Evolutionary conservation across 2,329 filamentous ascomycete genomes (phyloP).

Genomic region (Helotiales sp.): DNA sequence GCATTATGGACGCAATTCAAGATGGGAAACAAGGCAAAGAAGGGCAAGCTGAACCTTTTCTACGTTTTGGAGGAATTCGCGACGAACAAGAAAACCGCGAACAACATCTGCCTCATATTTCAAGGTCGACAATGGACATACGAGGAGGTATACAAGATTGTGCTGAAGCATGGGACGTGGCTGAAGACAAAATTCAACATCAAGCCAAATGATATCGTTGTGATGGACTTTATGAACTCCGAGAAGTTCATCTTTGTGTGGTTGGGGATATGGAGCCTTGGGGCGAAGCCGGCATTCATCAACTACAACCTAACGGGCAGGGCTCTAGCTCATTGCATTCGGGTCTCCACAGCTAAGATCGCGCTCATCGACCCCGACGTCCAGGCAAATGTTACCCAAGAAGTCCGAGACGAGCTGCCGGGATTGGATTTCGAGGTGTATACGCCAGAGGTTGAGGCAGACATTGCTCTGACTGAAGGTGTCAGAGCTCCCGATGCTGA

Average conservation of each 20-base stretch:
- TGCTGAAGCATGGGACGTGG: conserved; percentile 74
- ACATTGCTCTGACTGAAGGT: conserved; percentile 52
- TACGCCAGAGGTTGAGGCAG: conserved; percentile 54
- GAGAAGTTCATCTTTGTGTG: conserved; percentile 73
- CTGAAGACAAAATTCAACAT: conserved; percentile 64
- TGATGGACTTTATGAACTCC: conserved; percentile 79
- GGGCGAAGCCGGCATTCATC: conserved; percentile 80
- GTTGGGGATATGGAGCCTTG: conserved; percentile 79
- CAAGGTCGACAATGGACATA: conserved; percentile 71
- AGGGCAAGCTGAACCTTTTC: conserved; percentile 69
- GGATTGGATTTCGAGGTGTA: conserved; percentile 62
- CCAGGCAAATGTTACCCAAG: conserved; percentile 54
- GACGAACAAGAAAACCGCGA: conserved; percentile 50
- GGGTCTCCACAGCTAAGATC: conserved; percentile 64
- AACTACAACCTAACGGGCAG: conserved; percentile 81
- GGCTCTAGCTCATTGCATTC: conserved; percentile 72
- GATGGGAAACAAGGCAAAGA: conserved; percentile 48
- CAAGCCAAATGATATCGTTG: conserved; percentile 72
- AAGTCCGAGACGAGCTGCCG: conserved; percentile 52
- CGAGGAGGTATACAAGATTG: conserved; percentile 69
- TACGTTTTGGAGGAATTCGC: conserved; percentile 73
- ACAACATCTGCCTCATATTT: conserved; percentile 63
- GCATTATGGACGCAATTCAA: conserved; percentile 47
- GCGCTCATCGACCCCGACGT: conserved; percentile 68
- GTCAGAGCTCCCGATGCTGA: conserved; percentile 58